Base-by-base conservation (phyloP, 345 rosid species). In the Camelina hispida region DNA sequence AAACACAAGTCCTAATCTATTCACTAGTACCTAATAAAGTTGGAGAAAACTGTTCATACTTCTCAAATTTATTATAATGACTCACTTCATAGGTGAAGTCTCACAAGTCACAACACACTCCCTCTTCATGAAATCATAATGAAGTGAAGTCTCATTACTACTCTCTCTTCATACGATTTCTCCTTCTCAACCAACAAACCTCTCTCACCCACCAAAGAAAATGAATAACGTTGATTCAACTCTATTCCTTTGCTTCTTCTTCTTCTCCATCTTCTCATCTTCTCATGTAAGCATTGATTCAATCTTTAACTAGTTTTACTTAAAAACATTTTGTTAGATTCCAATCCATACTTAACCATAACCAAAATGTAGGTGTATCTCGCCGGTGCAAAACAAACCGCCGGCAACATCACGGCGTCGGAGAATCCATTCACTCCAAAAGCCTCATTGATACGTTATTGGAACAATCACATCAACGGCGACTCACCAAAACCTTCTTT, bases 371-470 rank as follows among this genome's bases (percentile, higher is more conserved):
- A 75, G 81, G n/a, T 78, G 1, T 10, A 68, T 11, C n/a, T 66
- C 68, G 47, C 66, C 70, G 70, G 81, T 59, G 74, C 78, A 16
- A 51, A 72, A 8, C 56, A 57, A 59, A 66, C 48, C 25, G 44
- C 62, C 68, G 68, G 48, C 0, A 20, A 72, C 44, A n/a, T 28
- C 14, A 65, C 81, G 40, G 16, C 43, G 2, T 40, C 50, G 3
- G 66, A 67, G 74, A 78, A 84, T 81, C 98, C 98, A 4, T 86
- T 92, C 51, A 85, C 94, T 4, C 85, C 96, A 0, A 89, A 51
- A 80, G 96, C 99, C 0, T 83, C 88, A 35, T 69, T 88, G 72
- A 42, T 87, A 47, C 97, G 99, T 9, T 90, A 95, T 83, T 95
- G 98, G 98, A 87, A 85, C 84, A 78, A 78, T 40, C 93, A 81